Evolutionary conservation across 305 asterid species (phyloP).

Genomic region (Ajuga reptans): DNA sequence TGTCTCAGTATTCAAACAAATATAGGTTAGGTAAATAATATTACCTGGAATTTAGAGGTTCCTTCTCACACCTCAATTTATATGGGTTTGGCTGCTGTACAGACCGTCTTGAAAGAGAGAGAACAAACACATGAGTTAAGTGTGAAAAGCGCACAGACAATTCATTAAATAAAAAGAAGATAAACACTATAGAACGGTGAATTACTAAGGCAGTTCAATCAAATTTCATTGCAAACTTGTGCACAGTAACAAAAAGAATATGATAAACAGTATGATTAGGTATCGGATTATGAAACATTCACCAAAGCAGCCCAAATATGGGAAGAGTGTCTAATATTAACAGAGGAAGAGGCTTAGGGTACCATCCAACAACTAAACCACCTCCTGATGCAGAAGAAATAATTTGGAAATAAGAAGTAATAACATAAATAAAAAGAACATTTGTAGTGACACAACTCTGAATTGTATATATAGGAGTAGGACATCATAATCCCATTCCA

Average conservation of each 20-base stretch:
- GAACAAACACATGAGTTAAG: constrained; percentile 10
- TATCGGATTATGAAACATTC: not conserved
- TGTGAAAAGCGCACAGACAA: constrained; percentile 10
- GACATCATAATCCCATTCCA: constrained; percentile 13
- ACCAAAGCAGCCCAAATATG: not conserved
- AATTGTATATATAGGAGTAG: not conserved
- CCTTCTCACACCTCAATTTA: constrained; percentile 85
- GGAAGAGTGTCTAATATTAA: not conserved
- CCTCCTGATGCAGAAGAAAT: not conserved
- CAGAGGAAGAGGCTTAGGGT: not conserved
- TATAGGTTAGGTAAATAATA: not conserved
- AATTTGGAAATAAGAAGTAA: not conserved
- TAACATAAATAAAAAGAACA: not conserved
- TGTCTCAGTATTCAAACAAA: not conserved
- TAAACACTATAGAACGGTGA: not conserved
- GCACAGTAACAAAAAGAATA: not conserved
- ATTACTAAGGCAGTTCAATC: not conserved
- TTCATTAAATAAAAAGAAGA: not conserved
- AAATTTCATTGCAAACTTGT: not conserved
- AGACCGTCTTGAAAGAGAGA: constrained; percentile 39
- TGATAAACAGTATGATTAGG: not conserved
- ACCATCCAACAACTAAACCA: not conserved
- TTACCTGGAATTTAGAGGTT: constrained; percentile 80
- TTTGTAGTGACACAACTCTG: not conserved
- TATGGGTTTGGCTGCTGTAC: constrained; percentile 48